phyloP scores from a whole-genome alignment of 169 alveolate species.

The Babesia bovis region DNA sequence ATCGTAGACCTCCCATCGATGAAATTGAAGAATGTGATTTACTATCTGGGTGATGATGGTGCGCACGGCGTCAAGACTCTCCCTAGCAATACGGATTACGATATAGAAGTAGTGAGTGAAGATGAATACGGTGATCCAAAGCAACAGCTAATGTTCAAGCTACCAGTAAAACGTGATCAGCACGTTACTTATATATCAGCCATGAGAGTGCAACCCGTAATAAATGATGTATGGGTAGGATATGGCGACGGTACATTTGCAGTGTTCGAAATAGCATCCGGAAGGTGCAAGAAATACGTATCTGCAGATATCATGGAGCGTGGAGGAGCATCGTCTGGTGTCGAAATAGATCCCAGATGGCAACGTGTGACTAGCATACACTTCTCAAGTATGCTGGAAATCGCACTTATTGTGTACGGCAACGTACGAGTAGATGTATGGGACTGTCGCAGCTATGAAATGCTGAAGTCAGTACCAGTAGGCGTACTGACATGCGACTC shows the following conservation, averaged over 20 bases:
- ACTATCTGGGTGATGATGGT: slow-evolving; percentile 17
- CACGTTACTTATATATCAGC: slow-evolving; percentile 44
- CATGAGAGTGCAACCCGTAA: slow-evolving; percentile 21
- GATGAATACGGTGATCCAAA: slow-evolving; percentile 23
- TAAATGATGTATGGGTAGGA: slow-evolving; percentile 66
- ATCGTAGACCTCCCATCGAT: slow-evolving; percentile 51
- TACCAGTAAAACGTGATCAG: slow-evolving; percentile 2
- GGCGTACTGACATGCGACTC: slow-evolving; percentile 51
- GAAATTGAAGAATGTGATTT: slow-evolving; percentile 47
- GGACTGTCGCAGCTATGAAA: slow-evolving; percentile 27
- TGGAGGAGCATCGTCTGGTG: slow-evolving; percentile 3
- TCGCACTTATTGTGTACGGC: slow-evolving; percentile 56
- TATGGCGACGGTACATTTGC: slow-evolving; percentile 67
- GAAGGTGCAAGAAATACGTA: slow-evolving; percentile 32
- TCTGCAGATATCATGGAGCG: slow-evolving; percentile 11
- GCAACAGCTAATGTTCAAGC: background rate
- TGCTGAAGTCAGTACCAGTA: slow-evolving; percentile 33
- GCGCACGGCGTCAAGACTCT: background rate
- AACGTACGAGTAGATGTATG: slow-evolving; percentile 52
- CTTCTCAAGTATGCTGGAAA: slow-evolving; percentile 42
- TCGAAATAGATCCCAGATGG: slow-evolving; percentile 16
- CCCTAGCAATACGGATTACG: background rate
- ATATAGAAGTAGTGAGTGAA: background rate
- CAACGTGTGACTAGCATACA: slow-evolving; percentile 50
- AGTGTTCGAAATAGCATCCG: slow-evolving; percentile 33